Conservation (phyloP, 345 rosid genomes). For the Combretum micranthum region DNA sequence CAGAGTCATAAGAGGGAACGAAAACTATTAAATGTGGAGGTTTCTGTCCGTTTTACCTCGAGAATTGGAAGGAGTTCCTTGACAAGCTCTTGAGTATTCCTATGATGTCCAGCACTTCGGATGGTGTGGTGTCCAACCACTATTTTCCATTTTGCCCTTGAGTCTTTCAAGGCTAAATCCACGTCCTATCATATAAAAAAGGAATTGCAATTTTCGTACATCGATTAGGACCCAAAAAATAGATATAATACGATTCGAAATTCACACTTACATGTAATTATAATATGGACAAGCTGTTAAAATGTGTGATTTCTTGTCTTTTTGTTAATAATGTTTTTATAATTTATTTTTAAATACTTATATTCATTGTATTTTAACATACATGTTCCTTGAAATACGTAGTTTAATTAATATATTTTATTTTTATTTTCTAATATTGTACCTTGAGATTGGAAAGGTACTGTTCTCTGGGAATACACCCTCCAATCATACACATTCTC, state of each 20-base stretch:
- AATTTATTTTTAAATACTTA: too few relatives aligned
- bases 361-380: too few relatives aligned
- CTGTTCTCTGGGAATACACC: constrained; percentile 17
- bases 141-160: constrained; percentile 25
- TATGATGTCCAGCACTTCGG: constrained; percentile 19
- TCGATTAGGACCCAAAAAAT: too few relatives aligned
- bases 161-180: constrained; percentile 10
- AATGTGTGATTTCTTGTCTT: too few relatives aligned
- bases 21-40: too few relatives aligned
- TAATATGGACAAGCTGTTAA: too few relatives aligned
- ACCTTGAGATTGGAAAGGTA: constrained; percentile 29
- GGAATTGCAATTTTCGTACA: neutral
- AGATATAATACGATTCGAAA: too few relatives aligned
- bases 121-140: constrained; percentile 27
- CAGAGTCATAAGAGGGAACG: too few relatives aligned
- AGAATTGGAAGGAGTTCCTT: constrained; percentile 23
- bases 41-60: constrained; percentile 4
- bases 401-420: too few relatives aligned
- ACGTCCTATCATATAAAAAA: constrained; percentile 6
- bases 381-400: too few relatives aligned
- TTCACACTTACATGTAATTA: too few relatives aligned
- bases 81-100: constrained; percentile 15
- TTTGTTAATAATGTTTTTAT: too few relatives aligned
- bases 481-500: constrained; percentile 34
- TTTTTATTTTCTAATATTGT: neutral